phyloP scores from a whole-genome alignment of 805 yeast genomes.

The Ogataea methanolica region DNA sequence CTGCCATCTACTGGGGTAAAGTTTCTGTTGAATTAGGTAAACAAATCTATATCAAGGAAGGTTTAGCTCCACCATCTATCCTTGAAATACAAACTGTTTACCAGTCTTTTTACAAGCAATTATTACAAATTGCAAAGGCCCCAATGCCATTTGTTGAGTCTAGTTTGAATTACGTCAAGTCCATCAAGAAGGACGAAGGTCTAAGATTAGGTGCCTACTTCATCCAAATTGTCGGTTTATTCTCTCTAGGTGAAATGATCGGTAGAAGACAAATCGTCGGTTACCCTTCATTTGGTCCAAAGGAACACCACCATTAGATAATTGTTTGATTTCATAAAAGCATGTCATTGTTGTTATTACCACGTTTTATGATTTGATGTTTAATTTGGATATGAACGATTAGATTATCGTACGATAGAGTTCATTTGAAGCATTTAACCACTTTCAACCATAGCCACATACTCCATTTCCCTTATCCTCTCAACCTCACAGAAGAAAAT shows the following conservation, averaged over 20 bases:
- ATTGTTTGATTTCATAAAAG: background rate
- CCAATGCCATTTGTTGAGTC: constrained; percentile 55
- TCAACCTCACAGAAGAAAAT: no score
- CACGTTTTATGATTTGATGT: background rate
- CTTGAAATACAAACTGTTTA: constrained; percentile 76
- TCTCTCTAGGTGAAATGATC: constrained; percentile 90
- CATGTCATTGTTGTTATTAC: background rate
- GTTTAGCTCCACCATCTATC: constrained; percentile 82
- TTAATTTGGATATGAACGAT: background rate
- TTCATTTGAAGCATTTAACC: no score
- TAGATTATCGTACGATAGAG: background rate
- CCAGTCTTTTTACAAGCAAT: constrained; percentile 44
- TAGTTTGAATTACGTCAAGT: constrained; percentile 38
- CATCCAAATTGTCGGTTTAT: constrained; percentile 84
- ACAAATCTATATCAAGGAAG: constrained; percentile 86
- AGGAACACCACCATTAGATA: constrained; percentile 27
- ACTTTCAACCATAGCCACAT: no score
- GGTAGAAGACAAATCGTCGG: constrained; percentile 95
- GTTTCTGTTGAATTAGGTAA: constrained; percentile 53
- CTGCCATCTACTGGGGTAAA: constrained; percentile 75
- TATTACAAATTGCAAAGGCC: constrained; percentile 41
- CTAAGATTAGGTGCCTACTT: constrained; percentile 69
- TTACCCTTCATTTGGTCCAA: constrained; percentile 62
- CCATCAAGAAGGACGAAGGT: constrained; percentile 46
- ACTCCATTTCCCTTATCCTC: no score